Evolutionary conservation across 768 basidiomycete genomes (phyloP).

Genomic region (Mycena sanguinolenta): DNA sequence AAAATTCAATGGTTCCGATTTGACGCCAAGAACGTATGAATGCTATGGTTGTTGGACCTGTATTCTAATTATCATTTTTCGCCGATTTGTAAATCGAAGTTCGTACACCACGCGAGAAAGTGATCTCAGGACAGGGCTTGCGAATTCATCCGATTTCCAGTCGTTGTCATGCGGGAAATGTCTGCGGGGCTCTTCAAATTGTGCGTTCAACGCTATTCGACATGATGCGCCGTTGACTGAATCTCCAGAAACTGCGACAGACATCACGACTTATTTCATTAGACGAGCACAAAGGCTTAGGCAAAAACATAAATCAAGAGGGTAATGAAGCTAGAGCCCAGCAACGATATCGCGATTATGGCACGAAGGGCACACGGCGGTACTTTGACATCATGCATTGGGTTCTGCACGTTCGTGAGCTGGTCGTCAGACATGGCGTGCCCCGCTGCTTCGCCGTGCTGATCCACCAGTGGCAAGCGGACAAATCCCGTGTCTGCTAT

Average conservation of each 20-base stretch:
- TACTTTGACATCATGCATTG: conserved; percentile 22
- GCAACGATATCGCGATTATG: conserved; percentile 15
- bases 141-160: background rate
- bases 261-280: background rate
- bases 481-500: conserved; percentile 10
- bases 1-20: background rate
- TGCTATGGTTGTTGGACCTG: background rate
- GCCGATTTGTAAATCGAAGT: background rate
- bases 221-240: background rate
- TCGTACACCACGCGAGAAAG: background rate
- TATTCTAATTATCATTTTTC: background rate
- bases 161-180: background rate
- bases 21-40: background rate
- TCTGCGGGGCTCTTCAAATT: background rate
- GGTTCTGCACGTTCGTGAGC: conserved; percentile 11
- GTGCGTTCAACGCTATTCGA: background rate
- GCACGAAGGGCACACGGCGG: conserved; percentile 4
- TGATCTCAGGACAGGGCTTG: background rate
- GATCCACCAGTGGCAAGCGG: conserved; percentile 10
- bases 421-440: background rate
- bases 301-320: conserved; percentile 12
- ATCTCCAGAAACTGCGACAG: background rate
- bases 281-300: background rate
- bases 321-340: conserved; percentile 16
- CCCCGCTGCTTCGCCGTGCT: conserved; percentile 10